Conservation (phyloP, 768 basidiomycete genomes). For the Pleurotus tuber-regium region DNA sequence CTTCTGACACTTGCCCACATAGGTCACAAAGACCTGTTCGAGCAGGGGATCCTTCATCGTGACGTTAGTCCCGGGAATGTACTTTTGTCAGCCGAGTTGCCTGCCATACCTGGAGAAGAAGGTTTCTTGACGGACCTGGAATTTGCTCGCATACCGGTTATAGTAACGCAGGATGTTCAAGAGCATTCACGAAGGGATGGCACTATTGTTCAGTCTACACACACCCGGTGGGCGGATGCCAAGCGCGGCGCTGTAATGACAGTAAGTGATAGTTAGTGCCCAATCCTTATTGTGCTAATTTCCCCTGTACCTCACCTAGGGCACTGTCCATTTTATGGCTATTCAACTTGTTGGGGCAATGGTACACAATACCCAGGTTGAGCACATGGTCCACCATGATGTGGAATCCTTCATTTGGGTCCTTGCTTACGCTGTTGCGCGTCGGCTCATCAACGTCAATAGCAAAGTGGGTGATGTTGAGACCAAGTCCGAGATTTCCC, state of each 20-base stretch:
- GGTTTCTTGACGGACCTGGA: slow-evolving; percentile 9
- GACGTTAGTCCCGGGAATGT: slow-evolving; percentile 8
- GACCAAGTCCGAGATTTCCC: not conserved
- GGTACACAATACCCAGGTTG: not conserved
- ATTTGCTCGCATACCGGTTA: not conserved
- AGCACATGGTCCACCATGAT: slow-evolving; percentile 5
- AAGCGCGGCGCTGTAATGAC: not conserved
- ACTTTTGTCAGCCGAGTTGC: not conserved
- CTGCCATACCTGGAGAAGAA: not conserved
- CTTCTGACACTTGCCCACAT: not conserved
- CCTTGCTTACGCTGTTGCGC: not conserved
- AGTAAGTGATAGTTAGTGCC: not conserved
- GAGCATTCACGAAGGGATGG: not conserved
- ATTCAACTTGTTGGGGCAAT: not conserved
- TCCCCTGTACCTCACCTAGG: not conserved
- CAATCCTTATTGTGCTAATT: not conserved
- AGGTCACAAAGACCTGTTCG: not conserved
- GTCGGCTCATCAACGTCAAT: no score
- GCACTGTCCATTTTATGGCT: slow-evolving; percentile 10
- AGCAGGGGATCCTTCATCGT: slow-evolving; percentile 1
- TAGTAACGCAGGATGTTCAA: not conserved
- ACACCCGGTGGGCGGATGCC: no score
- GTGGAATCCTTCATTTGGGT: slow-evolving; percentile 12
- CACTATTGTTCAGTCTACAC: not conserved
- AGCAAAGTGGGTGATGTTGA: not conserved